Base-by-base conservation (phyloP, 352 stramenopile species). In the Globisporangium nunn region DNA sequence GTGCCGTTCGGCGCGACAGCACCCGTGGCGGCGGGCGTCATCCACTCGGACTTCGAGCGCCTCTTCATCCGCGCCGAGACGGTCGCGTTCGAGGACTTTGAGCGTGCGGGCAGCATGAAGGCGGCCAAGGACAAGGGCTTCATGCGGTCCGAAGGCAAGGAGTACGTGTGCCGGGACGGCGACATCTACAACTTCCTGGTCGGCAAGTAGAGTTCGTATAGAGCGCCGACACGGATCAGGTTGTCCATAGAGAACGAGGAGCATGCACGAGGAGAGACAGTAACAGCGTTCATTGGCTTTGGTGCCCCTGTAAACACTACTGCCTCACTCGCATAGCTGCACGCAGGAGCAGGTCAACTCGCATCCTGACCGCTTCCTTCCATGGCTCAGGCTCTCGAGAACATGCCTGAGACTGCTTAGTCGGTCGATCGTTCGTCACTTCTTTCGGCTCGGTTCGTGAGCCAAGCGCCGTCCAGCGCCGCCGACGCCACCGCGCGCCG, bases 131-230 rank as follows among this genome's bases (percentile, higher is more conserved):
- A 96, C 48, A 77, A 88, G 58, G 97, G 97, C 15, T 72, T 96
- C 50, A 49, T 99, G 51, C 78, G 96, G 45, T 86, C 86, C 48
- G 96, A 99, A 77, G 97, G 97, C 46, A 99, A 98, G 70, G 96
- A 99, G 8, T 99, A 99, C 73, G 71, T 98, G 51, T 96, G 98
- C 50, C 81, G 98, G 67, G 96, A 99, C 65, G 96, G 96, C 51
- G 97, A 99, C 74, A 92, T 99, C 35, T 98, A 99, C 64, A 88
- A 99, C 57, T 99, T 99, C 74, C 77, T 93, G 35, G 77, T 95
- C 17, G 63, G 81, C 64, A 78, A 84, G 67, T 88, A 81, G 62
- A 30, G n/a, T 48, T 23, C 23, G 23, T 23, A 23, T 23, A 12
- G 7, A 28, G 43, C 14, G 43, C n/a, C 17, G 10, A n/a, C 15